Evolutionary conservation across 1,284 basidiomycete species (phyloP), one percentile per base, ranked within the genome.

Genomic region (Ceratobasidium sp.): DNA sequence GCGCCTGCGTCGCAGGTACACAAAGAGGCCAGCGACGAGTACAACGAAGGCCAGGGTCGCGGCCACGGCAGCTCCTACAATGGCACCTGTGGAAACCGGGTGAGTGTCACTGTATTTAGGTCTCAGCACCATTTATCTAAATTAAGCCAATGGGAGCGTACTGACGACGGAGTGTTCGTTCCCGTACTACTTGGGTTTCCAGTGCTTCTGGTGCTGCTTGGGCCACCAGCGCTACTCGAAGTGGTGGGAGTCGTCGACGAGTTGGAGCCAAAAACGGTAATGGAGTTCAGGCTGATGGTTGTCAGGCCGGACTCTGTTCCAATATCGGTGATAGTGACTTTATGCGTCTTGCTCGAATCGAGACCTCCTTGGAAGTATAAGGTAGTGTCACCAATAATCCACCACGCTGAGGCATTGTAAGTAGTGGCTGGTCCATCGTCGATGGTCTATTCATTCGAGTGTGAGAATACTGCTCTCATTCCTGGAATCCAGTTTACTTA

Each of bases 331-430:
- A 66, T 36, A 7, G 50, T 53, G 3, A 66, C 36, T 1, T 14
- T 53, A 9, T 66, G 64, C 9, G 8, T 8, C 31, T 66, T 41
- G 31, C 33, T 66, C 11, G 64, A 50, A 24, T 66, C 64, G 3
- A 66, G 48, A 19, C 64, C 64, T 15, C 15, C 51, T 29, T 27
- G 48, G 33, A 53, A 66, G 33, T 36, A 66, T 9, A 66, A 6
- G 6, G 33, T 9, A 19, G 51, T 44, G 33, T 66, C 51, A 19
- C 64, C 64, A 6, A 66, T 31, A n/a, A 54, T 24, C 51, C 48
- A 53, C 51, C 51, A 53, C 17, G 64, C 17, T 0, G 64, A 66
- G 14, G 64, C 64, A 19, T 66, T 66, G 19, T 66, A 66, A 4
- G 29, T 22, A 1, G 11, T 33, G 11, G 48, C 51, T 2, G 36